Evolutionary conservation across 257 asterid genomes (phyloP).

Genomic region (Coffea eugenioides): DNA sequence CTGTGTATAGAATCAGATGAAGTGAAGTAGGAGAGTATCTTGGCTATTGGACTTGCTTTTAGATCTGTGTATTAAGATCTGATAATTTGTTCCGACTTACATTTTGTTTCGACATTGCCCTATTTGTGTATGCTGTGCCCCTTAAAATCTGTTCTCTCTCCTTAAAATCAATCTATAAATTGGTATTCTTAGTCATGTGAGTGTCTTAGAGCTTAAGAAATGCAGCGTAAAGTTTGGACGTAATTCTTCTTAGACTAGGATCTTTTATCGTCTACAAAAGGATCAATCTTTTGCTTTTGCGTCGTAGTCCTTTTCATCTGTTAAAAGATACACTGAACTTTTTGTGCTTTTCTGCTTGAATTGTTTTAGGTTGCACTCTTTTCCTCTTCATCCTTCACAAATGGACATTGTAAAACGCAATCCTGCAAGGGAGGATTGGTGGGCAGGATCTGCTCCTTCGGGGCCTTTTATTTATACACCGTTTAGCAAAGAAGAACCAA

Average conservation of each 20-base stretch:
- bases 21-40: background rate
- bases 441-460: constrained; percentile 97
- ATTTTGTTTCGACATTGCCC: background rate
- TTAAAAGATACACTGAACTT: background rate
- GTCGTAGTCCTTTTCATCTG: background rate
- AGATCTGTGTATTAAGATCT: background rate
- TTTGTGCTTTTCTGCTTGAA: constrained; percentile 18
- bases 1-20: background rate
- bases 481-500: constrained; percentile 92
- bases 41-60: background rate
- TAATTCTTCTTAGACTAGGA: background rate
- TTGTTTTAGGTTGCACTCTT: constrained; percentile 79
- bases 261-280: background rate
- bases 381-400: constrained; percentile 88
- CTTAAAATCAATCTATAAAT: background rate
- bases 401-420: constrained; percentile 87
- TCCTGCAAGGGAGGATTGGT: constrained; percentile 89
- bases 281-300: background rate
- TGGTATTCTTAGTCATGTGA: background rate
- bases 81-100: background rate
- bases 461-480: constrained; percentile 99
- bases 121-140: background rate
- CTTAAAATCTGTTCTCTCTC: no score
- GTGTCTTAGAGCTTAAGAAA: background rate
- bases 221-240: background rate